These are phyloP conservation scores for Plicaturopsis crispa DNA, from an alignment of 768 basidiomycete genomes.

Conservation along the genomic window DNA sequence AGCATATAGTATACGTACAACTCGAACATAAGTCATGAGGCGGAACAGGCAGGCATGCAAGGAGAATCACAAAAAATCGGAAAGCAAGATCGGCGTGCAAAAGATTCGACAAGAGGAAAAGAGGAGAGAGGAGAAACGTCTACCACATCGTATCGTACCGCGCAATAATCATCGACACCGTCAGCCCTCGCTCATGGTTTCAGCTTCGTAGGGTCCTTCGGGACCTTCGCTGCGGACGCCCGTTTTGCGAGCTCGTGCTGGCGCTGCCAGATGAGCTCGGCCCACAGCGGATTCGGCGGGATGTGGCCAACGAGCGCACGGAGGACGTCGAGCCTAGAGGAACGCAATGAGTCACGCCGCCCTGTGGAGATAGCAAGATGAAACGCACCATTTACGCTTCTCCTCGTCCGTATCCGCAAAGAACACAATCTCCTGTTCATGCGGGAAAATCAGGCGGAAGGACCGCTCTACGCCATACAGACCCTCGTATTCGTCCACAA, in stretches of 20 bases:
- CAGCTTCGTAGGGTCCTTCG: too few species aligned
- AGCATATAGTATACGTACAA: too few species aligned
- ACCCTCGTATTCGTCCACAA: conserved; percentile 52
- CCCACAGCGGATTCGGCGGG: conserved; percentile 91
- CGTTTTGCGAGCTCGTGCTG: conserved; percentile 40
- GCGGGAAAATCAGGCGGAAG: conserved; percentile 77
- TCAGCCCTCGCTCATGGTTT: too few species aligned
- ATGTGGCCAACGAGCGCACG: conserved; percentile 82
- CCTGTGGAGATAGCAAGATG: neutral
- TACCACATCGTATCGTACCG: too few species aligned
- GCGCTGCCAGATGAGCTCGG: conserved; percentile 82
- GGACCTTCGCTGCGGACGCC: neutral
- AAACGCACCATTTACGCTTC: conserved; percentile 74
- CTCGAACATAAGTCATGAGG: too few species aligned
- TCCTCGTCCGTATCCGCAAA: conserved; percentile 88
- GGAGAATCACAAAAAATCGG: too few species aligned
- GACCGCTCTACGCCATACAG: conserved; percentile 71
- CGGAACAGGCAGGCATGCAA: too few species aligned
- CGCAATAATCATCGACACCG: too few species aligned
- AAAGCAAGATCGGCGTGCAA: too few species aligned
- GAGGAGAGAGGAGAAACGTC: too few species aligned
- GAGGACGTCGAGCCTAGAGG: conserved; percentile 74
- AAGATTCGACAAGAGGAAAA: too few species aligned
- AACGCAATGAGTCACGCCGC: neutral
- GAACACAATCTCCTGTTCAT: conserved; percentile 77